Conservation (phyloP, 331 rosid genomes). For the Malus hybrid region DNA sequence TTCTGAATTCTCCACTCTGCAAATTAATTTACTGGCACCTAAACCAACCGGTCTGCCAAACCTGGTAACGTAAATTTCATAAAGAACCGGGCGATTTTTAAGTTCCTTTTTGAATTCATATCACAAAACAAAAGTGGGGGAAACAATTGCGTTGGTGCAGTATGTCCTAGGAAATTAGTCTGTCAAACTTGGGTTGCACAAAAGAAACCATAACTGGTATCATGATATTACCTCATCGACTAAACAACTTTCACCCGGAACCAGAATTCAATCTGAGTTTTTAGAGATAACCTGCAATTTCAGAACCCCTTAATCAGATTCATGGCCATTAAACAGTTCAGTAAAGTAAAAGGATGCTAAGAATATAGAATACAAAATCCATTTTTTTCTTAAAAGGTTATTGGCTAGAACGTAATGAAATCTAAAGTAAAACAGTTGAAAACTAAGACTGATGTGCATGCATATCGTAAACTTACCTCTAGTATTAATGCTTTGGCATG, state of each 20-base stretch:
- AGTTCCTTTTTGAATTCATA: background rate
- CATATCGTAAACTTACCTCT: constrained; percentile 46
- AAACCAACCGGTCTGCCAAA: background rate
- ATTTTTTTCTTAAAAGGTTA: too few species aligned
- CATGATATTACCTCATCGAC: background rate
- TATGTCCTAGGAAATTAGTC: background rate
- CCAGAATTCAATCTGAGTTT: background rate
- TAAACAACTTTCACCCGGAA: background rate
- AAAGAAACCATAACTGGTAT: background rate
- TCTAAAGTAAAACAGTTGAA: too few species aligned
- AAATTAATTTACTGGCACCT: background rate
- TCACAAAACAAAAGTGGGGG: background rate
- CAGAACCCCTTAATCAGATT: background rate
- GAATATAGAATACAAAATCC: too few species aligned
- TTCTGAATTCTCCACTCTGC: background rate
- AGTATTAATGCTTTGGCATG: constrained; percentile 74
- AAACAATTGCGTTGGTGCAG: background rate
- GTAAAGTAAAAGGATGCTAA: background rate
- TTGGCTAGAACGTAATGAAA: too few species aligned
- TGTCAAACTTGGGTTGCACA: background rate
- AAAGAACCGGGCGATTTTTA: background rate
- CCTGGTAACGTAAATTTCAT: background rate
- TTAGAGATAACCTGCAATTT: constrained; percentile 21
- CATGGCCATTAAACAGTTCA: background rate
- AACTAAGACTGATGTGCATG: background rate